Conservation (phyloP, 2,329 filamentous ascomycete genomes). For the Trichoderma gracile region DNA sequence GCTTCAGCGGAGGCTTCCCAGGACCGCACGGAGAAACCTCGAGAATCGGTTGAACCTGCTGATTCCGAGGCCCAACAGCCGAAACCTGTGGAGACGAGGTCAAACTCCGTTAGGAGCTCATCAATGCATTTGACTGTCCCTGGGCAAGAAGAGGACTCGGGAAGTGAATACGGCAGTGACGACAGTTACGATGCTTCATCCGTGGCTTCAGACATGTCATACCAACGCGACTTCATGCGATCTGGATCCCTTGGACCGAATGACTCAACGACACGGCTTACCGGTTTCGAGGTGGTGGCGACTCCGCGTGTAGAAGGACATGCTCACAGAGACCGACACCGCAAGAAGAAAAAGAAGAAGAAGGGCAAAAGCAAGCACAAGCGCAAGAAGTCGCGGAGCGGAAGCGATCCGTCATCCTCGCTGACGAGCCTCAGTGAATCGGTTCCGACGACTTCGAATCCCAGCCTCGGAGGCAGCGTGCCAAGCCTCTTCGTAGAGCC, state of each 20-base stretch:
- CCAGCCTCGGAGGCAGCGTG: background rate
- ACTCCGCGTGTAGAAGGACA: background rate
- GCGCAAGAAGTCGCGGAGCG: conserved; percentile 33
- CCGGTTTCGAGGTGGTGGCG: conserved; percentile 7
- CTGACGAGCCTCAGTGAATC: conserved; percentile 1
- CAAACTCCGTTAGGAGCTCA: background rate
- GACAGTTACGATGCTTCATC: background rate
- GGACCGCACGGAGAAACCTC: background rate
- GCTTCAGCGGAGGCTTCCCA: background rate
- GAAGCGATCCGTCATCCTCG: conserved; percentile 15
- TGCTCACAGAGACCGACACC: background rate
- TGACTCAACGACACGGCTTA: conserved; percentile 1
- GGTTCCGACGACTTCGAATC: background rate
- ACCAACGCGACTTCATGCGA: background rate
- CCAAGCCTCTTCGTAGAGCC: background rate
- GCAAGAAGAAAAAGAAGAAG: conserved; percentile 22
- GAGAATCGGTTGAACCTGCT: background rate
- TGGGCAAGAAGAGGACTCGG: conserved; percentile 9
- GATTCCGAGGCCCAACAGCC: background rate
- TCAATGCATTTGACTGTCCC: background rate
- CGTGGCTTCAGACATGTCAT: background rate
- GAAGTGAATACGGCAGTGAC: conserved; percentile 5
- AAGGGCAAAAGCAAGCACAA: conserved; percentile 37
- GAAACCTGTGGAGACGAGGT: background rate
- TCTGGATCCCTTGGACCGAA: background rate